Percentiles rank a stretch among this genome's conserved stretches.
Conservation (phyloP, 495 filamentous ascomycete species). For the Xylaria grammica region DNA sequence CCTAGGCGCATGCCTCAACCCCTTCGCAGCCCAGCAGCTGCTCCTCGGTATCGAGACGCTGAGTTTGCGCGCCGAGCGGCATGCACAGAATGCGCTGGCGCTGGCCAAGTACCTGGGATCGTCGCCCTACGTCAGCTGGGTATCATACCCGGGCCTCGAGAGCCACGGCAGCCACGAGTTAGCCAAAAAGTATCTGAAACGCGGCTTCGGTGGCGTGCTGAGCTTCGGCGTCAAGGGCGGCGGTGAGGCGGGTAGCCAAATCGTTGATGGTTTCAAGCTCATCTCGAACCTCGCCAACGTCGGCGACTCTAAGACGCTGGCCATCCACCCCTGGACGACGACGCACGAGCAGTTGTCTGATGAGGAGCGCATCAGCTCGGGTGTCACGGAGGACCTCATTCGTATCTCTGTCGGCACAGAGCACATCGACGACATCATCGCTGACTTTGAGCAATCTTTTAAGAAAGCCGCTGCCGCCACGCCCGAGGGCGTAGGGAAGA, state of each 20-base stretch:
- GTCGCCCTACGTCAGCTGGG: slow-evolving; percentile 87
- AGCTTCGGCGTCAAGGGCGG: slow-evolving; percentile 94
- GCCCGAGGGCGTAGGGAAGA: slow-evolving; percentile 30
- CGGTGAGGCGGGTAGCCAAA: slow-evolving; percentile 75
- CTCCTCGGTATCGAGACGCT: slow-evolving; percentile 91
- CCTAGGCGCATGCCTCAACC: slow-evolving; percentile 82
- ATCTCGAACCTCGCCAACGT: slow-evolving; percentile 89
- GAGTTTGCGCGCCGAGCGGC: slow-evolving; percentile 82
- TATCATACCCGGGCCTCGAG: slow-evolving; percentile 89
- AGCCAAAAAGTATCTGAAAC: slow-evolving; percentile 87
- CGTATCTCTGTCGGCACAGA: slow-evolving; percentile 96
- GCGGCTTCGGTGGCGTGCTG: slow-evolving; percentile 90
- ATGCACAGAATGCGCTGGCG: slow-evolving; percentile 82
- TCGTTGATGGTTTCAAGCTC: slow-evolving; percentile 94
- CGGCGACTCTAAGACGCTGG: slow-evolving; percentile 85
- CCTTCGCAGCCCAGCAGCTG: slow-evolving; percentile 95
- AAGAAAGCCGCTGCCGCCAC: slow-evolving; percentile 50
- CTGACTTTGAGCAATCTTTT: slow-evolving; percentile 94
- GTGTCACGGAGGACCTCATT: slow-evolving; percentile 91
- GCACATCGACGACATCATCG: slow-evolving; percentile 98
- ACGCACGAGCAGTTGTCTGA: slow-evolving; percentile 94
- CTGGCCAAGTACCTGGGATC: slow-evolving; percentile 85
- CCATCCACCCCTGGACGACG: slow-evolving; percentile 95
- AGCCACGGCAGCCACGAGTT: slow-evolving; percentile 78
- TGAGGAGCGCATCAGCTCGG: slow-evolving; percentile 78